Percentiles rank a stretch among this genome's conserved stretches.
phyloP scores from a whole-genome alignment of 352 stramenopile genomes.

The Pythium graminicola region DNA sequence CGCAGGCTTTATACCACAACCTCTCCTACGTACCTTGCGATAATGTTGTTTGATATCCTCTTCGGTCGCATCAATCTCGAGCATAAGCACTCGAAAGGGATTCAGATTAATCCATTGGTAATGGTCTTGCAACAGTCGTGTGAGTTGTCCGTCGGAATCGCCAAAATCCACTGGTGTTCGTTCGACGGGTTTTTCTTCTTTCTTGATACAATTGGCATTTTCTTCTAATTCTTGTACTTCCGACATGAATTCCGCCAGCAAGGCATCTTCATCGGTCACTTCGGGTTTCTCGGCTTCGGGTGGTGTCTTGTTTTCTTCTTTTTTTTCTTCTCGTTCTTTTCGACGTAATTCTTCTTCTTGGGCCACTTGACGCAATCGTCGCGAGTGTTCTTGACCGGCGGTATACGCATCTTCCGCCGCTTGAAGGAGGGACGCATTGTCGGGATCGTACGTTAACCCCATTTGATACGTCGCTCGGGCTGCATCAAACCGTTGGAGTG shows the following conservation, averaged over 20 bases:
- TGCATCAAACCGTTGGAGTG: constrained; percentile 64
- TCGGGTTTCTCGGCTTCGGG: constrained; percentile 6
- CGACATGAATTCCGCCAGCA: constrained; percentile 77
- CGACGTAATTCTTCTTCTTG: constrained; percentile 36
- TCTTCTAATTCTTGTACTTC: constrained; percentile 82
- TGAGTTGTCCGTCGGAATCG: constrained; percentile 49
- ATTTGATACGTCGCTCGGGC: constrained; percentile 65
- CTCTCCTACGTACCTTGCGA: constrained; percentile 45
- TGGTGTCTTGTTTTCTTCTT: constrained; percentile 32
- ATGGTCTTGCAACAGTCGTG: constrained; percentile 58
- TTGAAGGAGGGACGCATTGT: constrained; percentile 61
- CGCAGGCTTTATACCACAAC: too few relatives aligned
- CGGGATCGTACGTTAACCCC: constrained; percentile 55
- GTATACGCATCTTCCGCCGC: constrained; percentile 64
- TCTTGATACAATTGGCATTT: constrained; percentile 70
- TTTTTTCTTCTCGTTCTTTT: constrained; percentile 40
- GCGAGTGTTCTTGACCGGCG: constrained; percentile 62
- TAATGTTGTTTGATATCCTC: constrained; percentile 91
- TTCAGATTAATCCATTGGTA: constrained; percentile 89
- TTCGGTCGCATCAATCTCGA: constrained; percentile 76
- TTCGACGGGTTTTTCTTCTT: constrained; percentile 40
- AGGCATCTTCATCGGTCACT: constrained; percentile 42
- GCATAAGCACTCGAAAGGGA: constrained; percentile 83
- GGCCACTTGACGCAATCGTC: constrained; percentile 43
- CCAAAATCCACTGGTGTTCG: constrained; percentile 67